A percentile compares a stretch with the other conserved stretches of the same genome.
Conservation (phyloP, 257 asterid genomes). For the Salvia splendens region DNA sequence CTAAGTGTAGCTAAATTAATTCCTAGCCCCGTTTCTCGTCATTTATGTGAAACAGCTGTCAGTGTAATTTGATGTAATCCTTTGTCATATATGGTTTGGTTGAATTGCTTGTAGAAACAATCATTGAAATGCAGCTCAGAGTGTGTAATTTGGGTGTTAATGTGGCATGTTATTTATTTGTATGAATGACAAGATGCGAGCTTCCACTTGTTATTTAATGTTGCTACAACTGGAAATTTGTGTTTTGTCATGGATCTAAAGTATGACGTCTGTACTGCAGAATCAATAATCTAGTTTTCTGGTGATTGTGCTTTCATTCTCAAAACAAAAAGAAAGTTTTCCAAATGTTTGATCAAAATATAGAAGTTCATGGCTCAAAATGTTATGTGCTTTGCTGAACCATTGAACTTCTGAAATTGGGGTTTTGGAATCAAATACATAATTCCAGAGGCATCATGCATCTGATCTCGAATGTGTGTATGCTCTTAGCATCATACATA, state of each 20-base stretch:
- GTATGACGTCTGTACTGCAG: background rate
- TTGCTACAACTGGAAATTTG: background rate
- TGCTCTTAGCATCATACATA: background rate
- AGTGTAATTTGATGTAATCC: background rate
- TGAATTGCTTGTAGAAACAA: background rate
- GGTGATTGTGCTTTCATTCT: background rate
- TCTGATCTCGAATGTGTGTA: constrained; percentile 16
- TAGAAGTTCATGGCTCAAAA: background rate
- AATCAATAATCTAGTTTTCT: background rate
- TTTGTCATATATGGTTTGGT: background rate
- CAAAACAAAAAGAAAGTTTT: background rate
- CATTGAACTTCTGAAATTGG: background rate
- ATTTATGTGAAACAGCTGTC: background rate
- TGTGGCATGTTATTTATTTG: constrained; percentile 1
- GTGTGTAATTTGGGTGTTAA: background rate
- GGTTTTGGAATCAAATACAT: background rate
- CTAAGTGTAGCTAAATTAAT: background rate
- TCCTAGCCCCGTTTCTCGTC: background rate
- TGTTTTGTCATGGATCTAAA: background rate
- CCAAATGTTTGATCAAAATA: background rate
- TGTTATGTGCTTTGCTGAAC: background rate
- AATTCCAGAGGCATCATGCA: background rate
- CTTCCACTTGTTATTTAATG: background rate
- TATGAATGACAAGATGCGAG: background rate
- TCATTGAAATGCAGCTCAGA: background rate